Evolutionary conservation across 75 land plant species (phyloP).

Genomic region (Adiantum capillusveneris): DNA sequence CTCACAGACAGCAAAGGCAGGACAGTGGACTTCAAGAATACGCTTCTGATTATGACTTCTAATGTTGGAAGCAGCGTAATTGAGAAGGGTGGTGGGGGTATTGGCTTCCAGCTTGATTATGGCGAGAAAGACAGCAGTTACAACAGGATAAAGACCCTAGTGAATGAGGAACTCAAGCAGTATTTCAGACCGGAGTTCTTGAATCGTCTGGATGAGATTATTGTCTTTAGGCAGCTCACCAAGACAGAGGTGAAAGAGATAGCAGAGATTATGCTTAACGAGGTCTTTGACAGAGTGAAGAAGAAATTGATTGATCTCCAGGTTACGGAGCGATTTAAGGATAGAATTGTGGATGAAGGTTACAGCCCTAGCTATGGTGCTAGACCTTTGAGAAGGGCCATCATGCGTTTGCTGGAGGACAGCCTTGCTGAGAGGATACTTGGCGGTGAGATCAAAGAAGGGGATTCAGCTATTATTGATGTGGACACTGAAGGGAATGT

Average conservation of each 20-base stretch:
- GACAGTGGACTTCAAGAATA: constrained; percentile 48
- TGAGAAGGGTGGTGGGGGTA: constrained; percentile 43
- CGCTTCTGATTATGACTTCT: constrained; percentile 44
- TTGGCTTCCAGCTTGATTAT: constrained; percentile 31
- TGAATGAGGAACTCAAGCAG: constrained; percentile 39
- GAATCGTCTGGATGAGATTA: constrained; percentile 50
- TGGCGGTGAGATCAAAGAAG: constrained; percentile 35
- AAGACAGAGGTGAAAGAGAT: constrained; percentile 54
- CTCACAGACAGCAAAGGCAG: constrained; percentile 47
- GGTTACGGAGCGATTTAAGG: constrained; percentile 45
- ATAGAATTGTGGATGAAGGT: constrained; percentile 33
- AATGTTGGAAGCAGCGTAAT: constrained; percentile 48
- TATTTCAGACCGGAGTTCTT: constrained; percentile 49
- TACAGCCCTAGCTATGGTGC: constrained; percentile 45
- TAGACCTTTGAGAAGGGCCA: constrained; percentile 31
- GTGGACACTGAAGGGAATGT: constrained; percentile 38
- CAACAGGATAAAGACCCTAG: constrained; percentile 38
- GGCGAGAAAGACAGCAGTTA: constrained; percentile 49
- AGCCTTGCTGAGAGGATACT: constrained; percentile 37
- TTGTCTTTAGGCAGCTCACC: constrained; percentile 53
- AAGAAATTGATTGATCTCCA: constrained; percentile 41
- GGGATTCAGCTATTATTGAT: constrained; percentile 41
- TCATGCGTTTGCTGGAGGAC: constrained; percentile 39
- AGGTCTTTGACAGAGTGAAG: constrained; percentile 37
- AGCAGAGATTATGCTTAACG: constrained; percentile 47